phyloP scores from a whole-genome alignment of 129 eudicot genomes.

The Heracleum sosnowskyi region DNA sequence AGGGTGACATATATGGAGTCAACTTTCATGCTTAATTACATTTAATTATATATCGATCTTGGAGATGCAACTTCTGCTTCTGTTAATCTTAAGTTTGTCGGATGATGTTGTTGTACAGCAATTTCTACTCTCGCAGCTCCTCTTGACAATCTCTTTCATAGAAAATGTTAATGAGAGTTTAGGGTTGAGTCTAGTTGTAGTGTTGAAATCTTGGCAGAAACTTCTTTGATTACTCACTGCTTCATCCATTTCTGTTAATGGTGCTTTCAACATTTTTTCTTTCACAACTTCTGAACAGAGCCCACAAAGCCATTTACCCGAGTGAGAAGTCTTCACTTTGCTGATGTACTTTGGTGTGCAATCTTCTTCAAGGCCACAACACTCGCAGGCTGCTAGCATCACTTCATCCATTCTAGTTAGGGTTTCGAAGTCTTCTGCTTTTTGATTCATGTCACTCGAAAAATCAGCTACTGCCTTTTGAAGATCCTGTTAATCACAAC shows the following conservation, averaged over 20 bases:
- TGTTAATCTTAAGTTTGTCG: slow-evolving; percentile 16
- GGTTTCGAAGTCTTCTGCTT: slow-evolving; percentile 19
- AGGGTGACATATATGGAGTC: too few species aligned
- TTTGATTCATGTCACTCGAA: slow-evolving; percentile 18
- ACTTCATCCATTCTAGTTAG: slow-evolving; percentile 24
- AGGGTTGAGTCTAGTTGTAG: slow-evolving; percentile 48
- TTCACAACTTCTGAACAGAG: slow-evolving; percentile 63
- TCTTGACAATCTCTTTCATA: slow-evolving; percentile 45
- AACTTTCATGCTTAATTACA: neutral
- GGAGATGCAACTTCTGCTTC: slow-evolving; percentile 49
- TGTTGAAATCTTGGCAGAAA: slow-evolving; percentile 37
- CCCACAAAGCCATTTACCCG: slow-evolving; percentile 68
- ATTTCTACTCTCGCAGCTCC: slow-evolving; percentile 35
- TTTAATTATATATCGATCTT: slow-evolving; percentile 12
- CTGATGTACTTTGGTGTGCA: slow-evolving; percentile 41
- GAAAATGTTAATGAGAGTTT: slow-evolving; percentile 47
- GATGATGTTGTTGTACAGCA: neutral
- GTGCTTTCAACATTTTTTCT: slow-evolving; percentile 23
- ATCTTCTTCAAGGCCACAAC: slow-evolving; percentile 67
- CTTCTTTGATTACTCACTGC: slow-evolving; percentile 36
- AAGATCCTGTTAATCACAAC: slow-evolving; percentile 8
- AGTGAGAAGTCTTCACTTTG: slow-evolving; percentile 25
- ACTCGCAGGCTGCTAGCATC: slow-evolving; percentile 40
- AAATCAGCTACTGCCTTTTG: slow-evolving; percentile 31
- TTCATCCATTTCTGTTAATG: slow-evolving; percentile 29